Base-by-base conservation (phyloP, 2,329 filamentous ascomycete genomes). In the Stemphylium beticola region DNA sequence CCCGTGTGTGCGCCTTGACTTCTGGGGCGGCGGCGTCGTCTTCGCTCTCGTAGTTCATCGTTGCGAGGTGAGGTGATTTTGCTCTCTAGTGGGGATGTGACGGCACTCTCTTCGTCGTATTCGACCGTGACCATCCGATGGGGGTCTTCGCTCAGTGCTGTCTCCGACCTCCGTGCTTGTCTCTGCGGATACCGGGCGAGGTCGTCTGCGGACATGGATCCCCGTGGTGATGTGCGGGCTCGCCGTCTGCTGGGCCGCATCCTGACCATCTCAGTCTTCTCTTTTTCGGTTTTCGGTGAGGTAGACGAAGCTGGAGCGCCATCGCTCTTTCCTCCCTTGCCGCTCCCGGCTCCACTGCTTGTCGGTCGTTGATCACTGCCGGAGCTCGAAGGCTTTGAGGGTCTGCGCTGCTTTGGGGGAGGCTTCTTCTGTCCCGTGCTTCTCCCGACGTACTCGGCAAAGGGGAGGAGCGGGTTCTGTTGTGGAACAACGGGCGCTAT, bases 301-400 rank as follows among this genome's bases (percentile, higher is more conserved):
- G 47, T 50, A 11, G 66, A 60, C 11, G 60, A 58, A 1, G 43
- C 37, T 0, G 36, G 61, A 8, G 61, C 61, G 2, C 68, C 61
- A 8, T 57, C 70, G 39, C 58, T 64, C 44, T 65, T 67, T 14
- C 50, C 55, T 6, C 47, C 66, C 34, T 65, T 65, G n/a, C 53
- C 65, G 38, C 69, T 71, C 20, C 61, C 69, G n/a, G 67, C 70
- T 18, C 70, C 71, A 37, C 71, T 74, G 57, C 71, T 74, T 7
- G 55, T 58, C 4, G 72, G 73, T 11, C 72, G 64, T 37, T 63
- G 65, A 4, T 73, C 72, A 34, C 72, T 73, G 10, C 67, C 70
- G 2, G 66, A 56, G 52, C 71, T 72, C 2, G 58, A 41, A 3
- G 71, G 71, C 55, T 69, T 70, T 10, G 73, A 73, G 6, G 63